phyloP scores from a whole-genome alignment of 1,139 yeast species.

The Blastobotrys serpentis region DNA sequence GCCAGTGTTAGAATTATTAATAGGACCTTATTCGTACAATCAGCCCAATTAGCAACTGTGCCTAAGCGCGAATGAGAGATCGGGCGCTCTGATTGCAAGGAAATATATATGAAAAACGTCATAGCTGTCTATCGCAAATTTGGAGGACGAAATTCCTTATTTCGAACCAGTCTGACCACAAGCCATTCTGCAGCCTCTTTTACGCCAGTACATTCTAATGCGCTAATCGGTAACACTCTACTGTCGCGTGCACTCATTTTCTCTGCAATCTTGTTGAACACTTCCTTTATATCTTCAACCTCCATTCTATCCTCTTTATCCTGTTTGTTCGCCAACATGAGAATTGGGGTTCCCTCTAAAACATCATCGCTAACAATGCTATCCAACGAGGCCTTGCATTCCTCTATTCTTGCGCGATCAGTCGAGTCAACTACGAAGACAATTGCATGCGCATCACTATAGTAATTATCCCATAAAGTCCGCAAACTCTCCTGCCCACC shows the following conservation, averaged over 20 bases:
- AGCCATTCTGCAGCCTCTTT: slow-evolving; percentile 89
- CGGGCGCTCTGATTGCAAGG: too few species aligned
- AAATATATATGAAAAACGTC: not conserved
- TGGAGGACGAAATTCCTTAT: slow-evolving; percentile 75
- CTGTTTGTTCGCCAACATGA: slow-evolving; percentile 95
- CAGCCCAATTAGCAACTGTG: too few species aligned
- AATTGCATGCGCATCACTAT: slow-evolving; percentile 82
- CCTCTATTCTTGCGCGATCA: slow-evolving; percentile 77
- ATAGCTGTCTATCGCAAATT: slow-evolving; percentile 27
- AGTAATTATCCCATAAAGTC: slow-evolving; percentile 84
- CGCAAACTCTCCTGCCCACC: slow-evolving; percentile 90
- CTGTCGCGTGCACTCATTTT: slow-evolving; percentile 87
- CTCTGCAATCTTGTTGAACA: slow-evolving; percentile 77
- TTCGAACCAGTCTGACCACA: slow-evolving; percentile 69
- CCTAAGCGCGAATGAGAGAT: too few species aligned
- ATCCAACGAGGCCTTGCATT: slow-evolving; percentile 65
- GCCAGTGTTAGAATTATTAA: too few species aligned
- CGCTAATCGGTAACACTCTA: slow-evolving; percentile 85
- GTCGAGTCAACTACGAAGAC: slow-evolving; percentile 91
- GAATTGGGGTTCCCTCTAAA: slow-evolving; percentile 75
- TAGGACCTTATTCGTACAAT: too few species aligned
- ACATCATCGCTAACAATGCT: slow-evolving; percentile 52
- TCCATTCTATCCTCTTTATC: slow-evolving; percentile 84
- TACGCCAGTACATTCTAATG: slow-evolving; percentile 79
- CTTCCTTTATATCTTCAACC: slow-evolving; percentile 72